phyloP scores from a whole-genome alignment of 2,329 filamentous ascomycete genomes.

The Harringtonia lauricola region DNA sequence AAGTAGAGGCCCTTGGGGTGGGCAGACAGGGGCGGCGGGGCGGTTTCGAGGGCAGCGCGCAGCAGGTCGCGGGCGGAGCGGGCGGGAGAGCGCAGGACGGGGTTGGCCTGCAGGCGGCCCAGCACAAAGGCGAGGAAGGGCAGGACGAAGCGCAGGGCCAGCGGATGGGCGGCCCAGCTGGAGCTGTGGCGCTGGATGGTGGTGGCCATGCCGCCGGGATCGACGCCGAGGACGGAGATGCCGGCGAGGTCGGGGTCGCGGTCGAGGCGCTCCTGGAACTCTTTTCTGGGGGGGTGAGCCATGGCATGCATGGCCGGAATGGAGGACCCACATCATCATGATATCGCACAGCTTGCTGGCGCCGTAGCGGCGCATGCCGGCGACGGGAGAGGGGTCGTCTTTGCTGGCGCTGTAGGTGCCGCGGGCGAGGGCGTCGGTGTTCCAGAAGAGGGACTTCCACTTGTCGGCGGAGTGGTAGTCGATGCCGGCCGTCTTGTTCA shows the following conservation, averaged over 20 bases:
- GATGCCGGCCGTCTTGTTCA: slow-evolving; percentile 8
- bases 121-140: slow-evolving; percentile 8
- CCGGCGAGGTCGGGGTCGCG: slow-evolving; percentile 14
- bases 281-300: slow-evolving; percentile 3
- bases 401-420: slow-evolving; percentile 16
- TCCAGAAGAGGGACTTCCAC: slow-evolving; percentile 15
- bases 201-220: slow-evolving; percentile 22
- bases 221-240: slow-evolving; percentile 15
- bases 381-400: slow-evolving; percentile 12
- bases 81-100: slow-evolving; percentile 14
- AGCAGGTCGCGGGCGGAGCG: slow-evolving; percentile 21
- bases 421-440: slow-evolving; percentile 14
- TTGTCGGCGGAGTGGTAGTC: slow-evolving; percentile 12
- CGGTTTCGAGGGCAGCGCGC: slow-evolving; percentile 16
- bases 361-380: slow-evolving; percentile 20
- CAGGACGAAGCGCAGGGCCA: slow-evolving; percentile 10
- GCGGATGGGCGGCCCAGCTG: slow-evolving; percentile 9
- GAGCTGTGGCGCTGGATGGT: slow-evolving; percentile 12
- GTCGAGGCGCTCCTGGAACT: slow-evolving; percentile 18
- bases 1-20: slow-evolving; percentile 22
- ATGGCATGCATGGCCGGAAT: too few relatives aligned
- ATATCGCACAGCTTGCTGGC: slow-evolving; percentile 20
- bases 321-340: slow-evolving; percentile 19
- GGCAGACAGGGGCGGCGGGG: slow-evolving; percentile 12
- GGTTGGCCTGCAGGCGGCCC: slow-evolving; percentile 12